These are phyloP conservation scores for Sungouiozyma intestinalis DNA, from an alignment of 805 yeast species.

Conservation along the genomic window DNA sequence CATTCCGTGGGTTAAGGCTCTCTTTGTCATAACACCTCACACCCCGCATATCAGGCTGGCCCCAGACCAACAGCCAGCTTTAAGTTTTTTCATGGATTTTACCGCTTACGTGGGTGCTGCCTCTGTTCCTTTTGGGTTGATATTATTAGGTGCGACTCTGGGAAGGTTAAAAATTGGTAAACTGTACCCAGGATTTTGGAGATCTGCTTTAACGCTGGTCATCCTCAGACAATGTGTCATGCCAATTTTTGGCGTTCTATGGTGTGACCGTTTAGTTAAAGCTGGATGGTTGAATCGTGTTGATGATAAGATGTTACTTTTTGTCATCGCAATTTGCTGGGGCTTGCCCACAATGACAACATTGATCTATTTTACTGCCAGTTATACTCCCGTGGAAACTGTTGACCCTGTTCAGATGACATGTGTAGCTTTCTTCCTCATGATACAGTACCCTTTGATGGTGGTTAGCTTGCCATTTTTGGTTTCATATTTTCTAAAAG, in stretches of 20 bases:
- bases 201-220: slow-evolving; percentile 52
- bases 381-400: slow-evolving; percentile 59
- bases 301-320: slow-evolving; percentile 46
- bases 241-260: slow-evolving; percentile 70
- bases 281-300: slow-evolving; percentile 55
- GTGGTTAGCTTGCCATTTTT: slow-evolving; percentile 65
- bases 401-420: slow-evolving; percentile 55
- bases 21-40: slow-evolving; percentile 45
- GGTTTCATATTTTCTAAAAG: slow-evolving; percentile 28
- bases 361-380: slow-evolving; percentile 77
- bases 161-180: slow-evolving; percentile 56
- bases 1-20: slow-evolving; percentile 79
- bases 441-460: slow-evolving; percentile 62
- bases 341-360: slow-evolving; percentile 88
- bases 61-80: slow-evolving; percentile 79
- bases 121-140: slow-evolving; percentile 79
- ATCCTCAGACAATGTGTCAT: slow-evolving; percentile 52
- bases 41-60: slow-evolving; percentile 49
- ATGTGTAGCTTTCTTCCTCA: slow-evolving; percentile 65
- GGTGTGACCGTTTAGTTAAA: slow-evolving; percentile 49
- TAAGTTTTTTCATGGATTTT: slow-evolving; percentile 78
- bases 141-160: slow-evolving; percentile 80
- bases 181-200: slow-evolving; percentile 57
- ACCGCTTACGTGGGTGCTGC: slow-evolving; percentile 75
- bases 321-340: slow-evolving; percentile 66